Conservation (phyloP, 2,329 filamentous ascomycete genomes). For the Dactylellina drechsleri region DNA sequence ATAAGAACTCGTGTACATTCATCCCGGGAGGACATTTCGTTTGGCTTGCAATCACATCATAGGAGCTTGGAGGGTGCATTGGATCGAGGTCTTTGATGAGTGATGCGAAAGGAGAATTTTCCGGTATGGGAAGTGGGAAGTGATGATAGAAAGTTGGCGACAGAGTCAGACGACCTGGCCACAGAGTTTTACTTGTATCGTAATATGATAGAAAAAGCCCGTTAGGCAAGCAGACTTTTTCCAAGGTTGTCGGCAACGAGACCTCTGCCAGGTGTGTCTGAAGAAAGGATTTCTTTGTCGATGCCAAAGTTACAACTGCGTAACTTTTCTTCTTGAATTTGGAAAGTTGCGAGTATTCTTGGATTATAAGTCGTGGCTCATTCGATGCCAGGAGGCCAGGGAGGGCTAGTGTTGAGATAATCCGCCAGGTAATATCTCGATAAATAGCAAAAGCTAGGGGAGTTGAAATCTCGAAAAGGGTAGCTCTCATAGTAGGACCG, state of each 20-base stretch:
- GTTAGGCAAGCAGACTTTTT: conserved; percentile 64
- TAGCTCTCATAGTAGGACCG: conserved; percentile 59
- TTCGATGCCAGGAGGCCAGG: conserved; percentile 16
- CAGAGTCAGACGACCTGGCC: conserved; percentile 60
- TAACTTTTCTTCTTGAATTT: conserved; percentile 54
- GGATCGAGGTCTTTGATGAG: conserved; percentile 56
- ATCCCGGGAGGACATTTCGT: conserved; percentile 65
- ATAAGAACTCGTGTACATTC: conserved; percentile 67
- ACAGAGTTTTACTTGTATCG: conserved; percentile 62
- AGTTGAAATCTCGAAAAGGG: conserved; percentile 63
- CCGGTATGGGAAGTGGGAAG: conserved; percentile 62
- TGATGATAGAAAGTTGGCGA: conserved; percentile 65
- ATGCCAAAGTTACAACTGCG: conserved; percentile 62
- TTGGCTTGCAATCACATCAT: conserved; percentile 67
- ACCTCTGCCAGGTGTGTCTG: conserved; percentile 65
- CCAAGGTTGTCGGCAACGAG: conserved; percentile 62
- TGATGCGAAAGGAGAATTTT: conserved; percentile 61
- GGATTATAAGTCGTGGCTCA: conserved; percentile 59
- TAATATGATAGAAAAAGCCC: conserved; percentile 66
- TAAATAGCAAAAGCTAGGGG: conserved; percentile 62
- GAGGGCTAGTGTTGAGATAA: conserved; percentile 58
- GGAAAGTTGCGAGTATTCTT: conserved; percentile 60
- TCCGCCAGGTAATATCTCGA: conserved; percentile 63
- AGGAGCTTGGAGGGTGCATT: conserved; percentile 65
- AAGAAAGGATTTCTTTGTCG: conserved; percentile 64